These are phyloP conservation scores for Penicillium antarcticum DNA, from an alignment of 495 filamentous ascomycete genomes.

Conservation along the genomic window DNA sequence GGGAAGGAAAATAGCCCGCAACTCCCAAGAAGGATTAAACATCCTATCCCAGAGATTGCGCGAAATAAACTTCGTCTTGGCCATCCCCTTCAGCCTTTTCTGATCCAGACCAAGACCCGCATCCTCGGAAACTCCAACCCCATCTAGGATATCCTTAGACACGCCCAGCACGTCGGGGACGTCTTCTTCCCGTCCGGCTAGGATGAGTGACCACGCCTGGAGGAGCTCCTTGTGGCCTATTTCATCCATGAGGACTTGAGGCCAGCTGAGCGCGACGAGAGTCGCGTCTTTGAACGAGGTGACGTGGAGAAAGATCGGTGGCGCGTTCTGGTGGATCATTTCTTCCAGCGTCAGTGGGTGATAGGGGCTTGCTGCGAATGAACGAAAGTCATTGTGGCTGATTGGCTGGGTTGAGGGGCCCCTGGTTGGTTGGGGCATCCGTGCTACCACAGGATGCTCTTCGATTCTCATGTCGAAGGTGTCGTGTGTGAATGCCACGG, in stretches of 20 bases:
- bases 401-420: slow-evolving; percentile 8
- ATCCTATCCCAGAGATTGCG: slow-evolving; percentile 13
- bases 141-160: slow-evolving; percentile 9
- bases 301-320: slow-evolving; percentile 46
- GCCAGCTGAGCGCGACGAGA: slow-evolving; percentile 40
- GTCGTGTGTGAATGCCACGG: slow-evolving; percentile 31
- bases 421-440: slow-evolving; percentile 20
- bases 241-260: slow-evolving; percentile 48
- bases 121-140: neutral
- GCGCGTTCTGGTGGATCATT: slow-evolving; percentile 36
- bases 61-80: slow-evolving; percentile 3
- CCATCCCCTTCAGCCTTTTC: slow-evolving; percentile 1
- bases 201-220: slow-evolving; percentile 13
- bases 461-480: slow-evolving; percentile 21
- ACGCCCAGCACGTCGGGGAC: slow-evolving; percentile 17
- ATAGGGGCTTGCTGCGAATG: neutral
- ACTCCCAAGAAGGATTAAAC: slow-evolving; percentile 4
- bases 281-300: slow-evolving; percentile 47
- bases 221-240: slow-evolving; percentile 29
- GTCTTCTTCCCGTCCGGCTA: slow-evolving; percentile 16
- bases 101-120: slow-evolving; percentile 6
- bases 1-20: slow-evolving; percentile 8
- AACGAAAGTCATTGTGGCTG: neutral
- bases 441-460: slow-evolving; percentile 30
- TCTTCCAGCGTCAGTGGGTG: slow-evolving; percentile 31